Conservation (phyloP, 2,329 filamentous ascomycete genomes). For the Rhexocercosporidium sp. region DNA sequence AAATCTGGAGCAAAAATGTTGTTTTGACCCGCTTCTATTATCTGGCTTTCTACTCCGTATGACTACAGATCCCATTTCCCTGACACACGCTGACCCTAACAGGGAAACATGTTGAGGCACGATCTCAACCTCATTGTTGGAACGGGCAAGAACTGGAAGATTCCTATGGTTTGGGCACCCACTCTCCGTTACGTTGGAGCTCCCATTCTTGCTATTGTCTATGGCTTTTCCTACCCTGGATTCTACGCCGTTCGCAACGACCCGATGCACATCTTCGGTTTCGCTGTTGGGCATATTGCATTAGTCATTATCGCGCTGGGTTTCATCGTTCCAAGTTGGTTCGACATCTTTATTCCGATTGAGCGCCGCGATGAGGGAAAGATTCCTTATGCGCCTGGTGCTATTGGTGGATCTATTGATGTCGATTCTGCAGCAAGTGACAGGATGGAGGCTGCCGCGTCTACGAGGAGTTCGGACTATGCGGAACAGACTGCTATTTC, state of each 20-base stretch:
- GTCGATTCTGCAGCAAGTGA: neutral
- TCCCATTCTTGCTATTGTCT: slow-evolving; percentile 8
- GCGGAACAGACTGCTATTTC: neutral
- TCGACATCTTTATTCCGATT: slow-evolving; percentile 7
- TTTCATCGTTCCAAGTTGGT: slow-evolving; percentile 3
- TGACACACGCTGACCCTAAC: neutral
- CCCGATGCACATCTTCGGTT: slow-evolving; percentile 10
- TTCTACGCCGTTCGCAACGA: slow-evolving; percentile 10
- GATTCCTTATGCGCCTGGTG: slow-evolving; percentile 10
- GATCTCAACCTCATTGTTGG: slow-evolving; percentile 2
- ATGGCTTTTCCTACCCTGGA: slow-evolving; percentile 6
- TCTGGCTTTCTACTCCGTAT: slow-evolving; percentile 9
- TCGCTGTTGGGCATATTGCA: neutral
- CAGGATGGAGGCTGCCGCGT: neutral
- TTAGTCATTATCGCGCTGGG: slow-evolving; percentile 6
- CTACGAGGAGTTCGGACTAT: neutral
- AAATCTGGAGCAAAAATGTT: neutral
- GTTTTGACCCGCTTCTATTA: slow-evolving; percentile 2
- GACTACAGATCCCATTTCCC: neutral
- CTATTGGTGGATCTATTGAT: neutral
- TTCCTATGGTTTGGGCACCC: slow-evolving; percentile 3
- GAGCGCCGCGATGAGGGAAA: slow-evolving; percentile 1
- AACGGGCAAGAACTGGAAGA: slow-evolving; percentile 7
- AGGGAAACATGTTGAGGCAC: slow-evolving; percentile 1
- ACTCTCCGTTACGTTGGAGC: neutral